phyloP scores from a whole-genome alignment of 768 basidiomycete species.

The Phaffia tasmanica region DNA sequence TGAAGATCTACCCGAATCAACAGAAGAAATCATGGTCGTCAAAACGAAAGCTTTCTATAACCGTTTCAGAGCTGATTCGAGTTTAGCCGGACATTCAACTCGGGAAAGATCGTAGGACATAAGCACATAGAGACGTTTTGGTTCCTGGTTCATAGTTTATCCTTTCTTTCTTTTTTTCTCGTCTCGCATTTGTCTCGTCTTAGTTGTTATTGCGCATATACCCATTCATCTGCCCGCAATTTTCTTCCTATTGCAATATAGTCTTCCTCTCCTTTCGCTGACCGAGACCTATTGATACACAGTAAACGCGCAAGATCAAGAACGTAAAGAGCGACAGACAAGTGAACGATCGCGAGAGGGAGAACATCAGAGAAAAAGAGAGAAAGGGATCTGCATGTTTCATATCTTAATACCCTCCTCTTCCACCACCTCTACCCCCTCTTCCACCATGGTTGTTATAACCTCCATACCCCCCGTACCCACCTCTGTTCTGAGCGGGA shows the following conservation, averaged over 20 bases:
- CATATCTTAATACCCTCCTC: neutral
- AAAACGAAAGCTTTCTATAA: constrained; percentile 75
- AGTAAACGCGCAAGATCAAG: too few relatives aligned
- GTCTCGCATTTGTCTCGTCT: too few relatives aligned
- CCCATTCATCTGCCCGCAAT: too few relatives aligned
- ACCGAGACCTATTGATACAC: too few relatives aligned
- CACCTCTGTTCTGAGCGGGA: constrained; percentile 23
- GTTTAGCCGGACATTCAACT: too few relatives aligned
- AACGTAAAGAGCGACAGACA: neutral
- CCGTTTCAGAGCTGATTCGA: constrained; percentile 53
- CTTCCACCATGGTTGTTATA: constrained; percentile 29
- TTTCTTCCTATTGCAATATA: too few relatives aligned
- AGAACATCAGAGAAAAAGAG: neutral
- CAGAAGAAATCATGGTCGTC: constrained; percentile 79
- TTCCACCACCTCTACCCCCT: constrained; percentile 12
- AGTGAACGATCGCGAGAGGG: neutral
- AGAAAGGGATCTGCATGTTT: neutral
- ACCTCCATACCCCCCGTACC: constrained; percentile 41
- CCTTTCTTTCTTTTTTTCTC: too few relatives aligned
- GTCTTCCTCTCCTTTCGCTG: too few relatives aligned
- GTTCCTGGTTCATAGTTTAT: too few relatives aligned
- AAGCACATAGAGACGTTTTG: too few relatives aligned
- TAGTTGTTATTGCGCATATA: too few relatives aligned
- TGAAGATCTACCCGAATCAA: constrained; percentile 82
- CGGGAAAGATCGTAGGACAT: too few relatives aligned